Evolutionary conservation across 2,329 filamentous ascomycete species (phyloP).

Genomic region (Pseudomassariella vexata): DNA sequence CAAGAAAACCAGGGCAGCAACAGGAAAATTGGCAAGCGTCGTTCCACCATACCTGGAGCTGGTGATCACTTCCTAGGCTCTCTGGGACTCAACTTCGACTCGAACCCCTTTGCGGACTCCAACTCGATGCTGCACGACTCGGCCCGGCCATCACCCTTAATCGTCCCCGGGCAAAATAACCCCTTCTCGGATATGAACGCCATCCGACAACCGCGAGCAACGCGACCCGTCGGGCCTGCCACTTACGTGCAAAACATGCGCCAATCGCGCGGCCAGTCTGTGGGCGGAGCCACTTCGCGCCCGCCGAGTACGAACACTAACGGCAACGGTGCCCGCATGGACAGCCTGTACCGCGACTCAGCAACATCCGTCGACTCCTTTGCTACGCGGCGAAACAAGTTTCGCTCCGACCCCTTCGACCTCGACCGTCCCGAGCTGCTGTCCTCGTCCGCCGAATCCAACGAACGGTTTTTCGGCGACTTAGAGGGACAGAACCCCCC

Average conservation of each 20-base stretch:
- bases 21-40: slow-evolving; percentile 14
- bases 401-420: slow-evolving; percentile 61
- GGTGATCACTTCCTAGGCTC: slow-evolving; percentile 33
- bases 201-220: slow-evolving; percentile 20
- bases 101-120: slow-evolving; percentile 43
- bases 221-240: slow-evolving; percentile 22
- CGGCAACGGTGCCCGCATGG: slow-evolving; percentile 25
- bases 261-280: slow-evolving; percentile 42
- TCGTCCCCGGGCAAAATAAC: slow-evolving; percentile 25
- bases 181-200: slow-evolving; percentile 47
- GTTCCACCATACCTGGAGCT: slow-evolving; percentile 26
- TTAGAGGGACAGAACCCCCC: slow-evolving; percentile 14
- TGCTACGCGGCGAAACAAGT: slow-evolving; percentile 45
- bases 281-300: slow-evolving; percentile 20
- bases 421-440: slow-evolving; percentile 49
- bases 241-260: slow-evolving; percentile 42
- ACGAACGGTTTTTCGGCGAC: slow-evolving; percentile 18
- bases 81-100: slow-evolving; percentile 30
- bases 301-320: slow-evolving; percentile 18
- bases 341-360: slow-evolving; percentile 38
- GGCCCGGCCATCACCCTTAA: slow-evolving; percentile 31
- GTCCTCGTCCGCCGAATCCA: slow-evolving; percentile 21
- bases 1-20: slow-evolving; percentile 5
- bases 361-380: slow-evolving; percentile 34
- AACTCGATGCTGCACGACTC: slow-evolving; percentile 34